These are phyloP conservation scores for Centella asiatica DNA, from an alignment of 129 eudicot species.

Conservation along the genomic window DNA sequence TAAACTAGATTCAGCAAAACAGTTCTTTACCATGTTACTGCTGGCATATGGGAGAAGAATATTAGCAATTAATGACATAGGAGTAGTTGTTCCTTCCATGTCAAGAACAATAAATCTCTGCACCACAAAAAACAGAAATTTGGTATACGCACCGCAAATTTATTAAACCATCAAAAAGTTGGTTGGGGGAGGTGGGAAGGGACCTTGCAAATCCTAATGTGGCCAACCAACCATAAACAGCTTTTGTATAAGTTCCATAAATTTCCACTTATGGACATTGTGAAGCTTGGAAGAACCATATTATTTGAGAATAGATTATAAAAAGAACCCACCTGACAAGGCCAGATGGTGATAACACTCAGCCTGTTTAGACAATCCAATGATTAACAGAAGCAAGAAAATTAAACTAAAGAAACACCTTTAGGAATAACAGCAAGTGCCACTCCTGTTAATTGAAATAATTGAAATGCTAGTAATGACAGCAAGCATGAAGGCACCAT, in stretches of 20 bases:
- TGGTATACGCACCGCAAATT: too few species aligned
- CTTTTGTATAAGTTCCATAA: background rate
- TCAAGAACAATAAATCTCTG: slow-evolving; percentile 25
- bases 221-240: background rate
- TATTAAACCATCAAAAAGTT: background rate
- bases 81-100: slow-evolving; percentile 28
- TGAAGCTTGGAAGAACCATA: background rate
- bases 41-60: slow-evolving; percentile 13
- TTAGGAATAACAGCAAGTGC: background rate
- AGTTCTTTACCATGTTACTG: slow-evolving; percentile 13
- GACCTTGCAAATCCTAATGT: background rate
- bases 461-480: too few species aligned
- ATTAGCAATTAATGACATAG: slow-evolving; percentile 19
- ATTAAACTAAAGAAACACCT: background rate
- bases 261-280: too few species aligned
- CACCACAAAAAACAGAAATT: background rate
- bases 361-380: slow-evolving; percentile 19
- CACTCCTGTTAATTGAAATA: background rate
- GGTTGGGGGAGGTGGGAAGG: background rate
- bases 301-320: background rate
- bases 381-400: background rate
- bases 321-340: slow-evolving; percentile 13
- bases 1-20: too few species aligned
- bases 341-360: slow-evolving; percentile 34
- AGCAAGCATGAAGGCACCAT: too few species aligned